Base-by-base conservation (phyloP, 23 red algal genomes). In the Agarophyton chilense region DNA sequence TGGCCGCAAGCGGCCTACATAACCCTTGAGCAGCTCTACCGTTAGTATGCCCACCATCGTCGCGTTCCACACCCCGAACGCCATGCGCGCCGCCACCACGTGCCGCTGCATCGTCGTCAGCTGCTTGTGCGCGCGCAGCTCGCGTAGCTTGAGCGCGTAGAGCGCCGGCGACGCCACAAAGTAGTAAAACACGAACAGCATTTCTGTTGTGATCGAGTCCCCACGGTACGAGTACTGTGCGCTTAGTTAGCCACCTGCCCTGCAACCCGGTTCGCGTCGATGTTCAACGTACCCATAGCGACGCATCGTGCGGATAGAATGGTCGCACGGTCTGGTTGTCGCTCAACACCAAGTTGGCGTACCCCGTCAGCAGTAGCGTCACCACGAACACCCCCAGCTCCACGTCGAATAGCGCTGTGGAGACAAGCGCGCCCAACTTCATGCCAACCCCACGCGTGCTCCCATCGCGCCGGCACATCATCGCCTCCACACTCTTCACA, bases 1-100 rank as follows among this genome's bases (percentile, higher is more conserved):
- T 8, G 93, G 93, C 34, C 93, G 86, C n/a, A 95, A 52, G 4
- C 61, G 61, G 25, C 93, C 93, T n/a, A 88, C 83, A 41, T 73
- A 79, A 2, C 68, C 60, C 41, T 95, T 95, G 41, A 68, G 83
- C 22, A 82, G 39, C 61, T 95, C 86, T 22, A 85, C 81, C 31
- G 75, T 34, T 17, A 81, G 29, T 42, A 52, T 62, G 10, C 83
- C 76, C 17, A 82, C 35, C 63, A 88, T 70, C 22, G 88, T 80
- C 11, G 77, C 72, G 64, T 57, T 54, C 26, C 81, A 79, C 41
- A 81, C 39, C 3, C 81, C 88, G 73, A 56, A 52, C 36, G 72
- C 88, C 57, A 83, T 42, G 26, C 93, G 93, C 7, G 74, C 22
- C 16, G 60, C 60, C 14, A 65, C 34, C 21, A 67, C 32, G 57